A percentile compares a stretch with the other conserved stretches of the same genome.
Conservation (phyloP, 345 rosid genomes). For the Salix arbutifolia region DNA sequence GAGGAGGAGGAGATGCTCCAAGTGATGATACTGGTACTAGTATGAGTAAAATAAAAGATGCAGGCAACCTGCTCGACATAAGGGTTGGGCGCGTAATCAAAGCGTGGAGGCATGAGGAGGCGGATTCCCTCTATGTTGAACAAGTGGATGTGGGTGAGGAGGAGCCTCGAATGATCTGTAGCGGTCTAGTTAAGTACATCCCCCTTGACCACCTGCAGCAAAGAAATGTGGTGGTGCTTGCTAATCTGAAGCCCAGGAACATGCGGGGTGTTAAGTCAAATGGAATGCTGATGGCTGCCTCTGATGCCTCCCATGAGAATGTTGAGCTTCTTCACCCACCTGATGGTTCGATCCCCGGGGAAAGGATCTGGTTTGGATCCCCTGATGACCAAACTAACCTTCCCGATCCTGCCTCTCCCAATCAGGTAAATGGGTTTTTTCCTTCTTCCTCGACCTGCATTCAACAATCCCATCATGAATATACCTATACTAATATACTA, state of each 20-base stretch:
- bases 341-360: conserved; percentile 63
- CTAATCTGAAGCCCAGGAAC: conserved; percentile 84
- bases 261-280: conserved; percentile 92
- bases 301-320: conserved; percentile 68
- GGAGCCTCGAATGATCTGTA: conserved; percentile 76
- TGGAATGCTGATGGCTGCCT: conserved; percentile 92
- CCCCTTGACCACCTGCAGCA: conserved; percentile 66
- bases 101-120: conserved; percentile 95
- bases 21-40: background rate
- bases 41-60: conserved; percentile 32
- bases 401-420: conserved; percentile 62
- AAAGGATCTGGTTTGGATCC: conserved; percentile 80
- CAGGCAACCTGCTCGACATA: conserved; percentile 69
- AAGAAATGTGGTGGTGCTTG: conserved; percentile 71
- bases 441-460: background rate
- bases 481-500: too few relatives aligned
- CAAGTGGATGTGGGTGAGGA: conserved; percentile 86
- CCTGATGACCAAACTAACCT: conserved; percentile 46
- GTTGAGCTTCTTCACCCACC: conserved; percentile 86
- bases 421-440: conserved; percentile 45
- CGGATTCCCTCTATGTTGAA: conserved; percentile 85
- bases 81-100: conserved; percentile 75
- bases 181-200: conserved; percentile 83
- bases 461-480: background rate
- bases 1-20: background rate